These are phyloP conservation scores for Coix lacrymajobi DNA, from an alignment of 176 grass and related monocot species.

Conservation along the genomic window DNA sequence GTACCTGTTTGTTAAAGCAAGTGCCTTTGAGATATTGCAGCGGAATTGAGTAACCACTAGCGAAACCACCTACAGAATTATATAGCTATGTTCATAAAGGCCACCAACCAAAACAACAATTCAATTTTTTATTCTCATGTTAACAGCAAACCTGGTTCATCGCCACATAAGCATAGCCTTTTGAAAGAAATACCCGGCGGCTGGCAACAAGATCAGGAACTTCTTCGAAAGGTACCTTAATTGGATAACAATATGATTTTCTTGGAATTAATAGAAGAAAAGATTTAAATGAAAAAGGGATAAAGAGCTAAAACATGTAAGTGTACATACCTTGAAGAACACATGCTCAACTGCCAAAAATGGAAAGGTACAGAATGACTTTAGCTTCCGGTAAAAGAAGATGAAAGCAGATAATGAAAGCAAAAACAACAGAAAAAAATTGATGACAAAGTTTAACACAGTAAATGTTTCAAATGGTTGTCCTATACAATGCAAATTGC, in stretches of 20 bases:
- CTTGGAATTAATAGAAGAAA: not conserved
- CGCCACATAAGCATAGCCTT: constrained; percentile 94
- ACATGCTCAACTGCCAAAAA: constrained; percentile 77
- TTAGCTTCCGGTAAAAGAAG: constrained; percentile 15
- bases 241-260: constrained; percentile 2
- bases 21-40: constrained; percentile 89
- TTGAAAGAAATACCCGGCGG: constrained; percentile 73
- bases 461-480: not conserved
- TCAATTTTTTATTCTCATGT: constrained; percentile 1
- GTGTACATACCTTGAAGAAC: constrained; percentile 70
- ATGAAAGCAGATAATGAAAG: not conserved
- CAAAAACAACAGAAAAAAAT: not conserved
- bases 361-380: not conserved
- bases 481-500: not conserved
- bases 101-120: constrained; percentile 5
- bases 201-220: constrained; percentile 80
- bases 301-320: constrained; percentile 16
- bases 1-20: constrained; percentile 94
- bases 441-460: not conserved
- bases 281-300: not conserved
- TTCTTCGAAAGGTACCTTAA: constrained; percentile 95
- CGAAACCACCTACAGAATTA: constrained; percentile 75
- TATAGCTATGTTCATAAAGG: constrained; percentile 12
- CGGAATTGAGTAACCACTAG: constrained; percentile 90
- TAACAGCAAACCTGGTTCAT: constrained; percentile 74